Base-by-base conservation (phyloP, 768 basidiomycete species). In the Boletus fagicola region DNA sequence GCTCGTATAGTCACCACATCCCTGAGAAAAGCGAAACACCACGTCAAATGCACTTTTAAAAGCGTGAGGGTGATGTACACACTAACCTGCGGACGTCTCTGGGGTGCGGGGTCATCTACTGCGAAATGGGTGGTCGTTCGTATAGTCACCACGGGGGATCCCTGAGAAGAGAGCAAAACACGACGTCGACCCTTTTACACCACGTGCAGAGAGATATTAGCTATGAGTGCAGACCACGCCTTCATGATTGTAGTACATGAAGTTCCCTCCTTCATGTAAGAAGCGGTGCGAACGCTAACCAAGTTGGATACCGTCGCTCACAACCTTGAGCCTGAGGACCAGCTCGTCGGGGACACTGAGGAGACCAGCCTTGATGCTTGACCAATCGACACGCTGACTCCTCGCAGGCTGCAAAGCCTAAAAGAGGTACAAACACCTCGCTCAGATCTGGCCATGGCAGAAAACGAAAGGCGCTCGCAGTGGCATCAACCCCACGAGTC, bases 151-250 rank as follows among this genome's bases (percentile, higher is more conserved):
- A 60, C 4, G 45, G n/a, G 13, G 2, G 7, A 5, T 26, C 16
- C 11, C n/a, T 48, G 13, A 26, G 24, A 35, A 13, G 10, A 20
- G 11, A 20, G 11, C 4, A 2, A 4, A 35, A 15, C 33, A 18
- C 13, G 45, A 26, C 10, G 35, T 9, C 10, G 6, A 12, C 16
- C 12, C 26, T n/a, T n/a, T 13, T 8, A 20, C 15, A 36, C 36
- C 62, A 53, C 31, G 47, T 46, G 61, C 2, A 51, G 20, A 51
- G 20, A 26, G 11, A 49, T 40, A 38, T 53, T 24, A 5, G 11
- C 18, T n/a, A 30, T 43, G 11, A 40, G 33, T 26, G 20, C 11
- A 30, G 31, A 35, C 8, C 30, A 47, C n/a, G 9, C 15, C 26
- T 18, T 46, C 15, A 38, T 47, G 43, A 60, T 26, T 31, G 8